These are phyloP conservation scores for Cladobotryum protrusum DNA, from an alignment of 2,329 filamentous ascomycete species.

Conservation along the genomic window DNA sequence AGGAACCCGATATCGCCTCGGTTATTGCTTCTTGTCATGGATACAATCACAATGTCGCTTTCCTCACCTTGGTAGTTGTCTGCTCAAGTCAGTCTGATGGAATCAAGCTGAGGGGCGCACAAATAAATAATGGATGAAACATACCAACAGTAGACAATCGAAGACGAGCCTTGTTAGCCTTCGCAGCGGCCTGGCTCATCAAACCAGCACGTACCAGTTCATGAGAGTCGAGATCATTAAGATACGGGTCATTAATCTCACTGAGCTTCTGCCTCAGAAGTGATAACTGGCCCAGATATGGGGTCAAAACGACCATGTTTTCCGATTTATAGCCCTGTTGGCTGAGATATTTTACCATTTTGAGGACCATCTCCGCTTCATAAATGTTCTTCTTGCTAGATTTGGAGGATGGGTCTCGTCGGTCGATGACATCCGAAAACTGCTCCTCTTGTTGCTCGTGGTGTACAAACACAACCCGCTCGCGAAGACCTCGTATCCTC, in stretches of 20 bases:
- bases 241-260: slow-evolving; percentile 53
- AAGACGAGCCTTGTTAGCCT: slow-evolving; percentile 45
- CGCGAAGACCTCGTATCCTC: slow-evolving; percentile 48
- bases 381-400: slow-evolving; percentile 55
- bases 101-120: not conserved
- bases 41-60: slow-evolving; percentile 63
- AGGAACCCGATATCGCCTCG: slow-evolving; percentile 66
- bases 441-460: slow-evolving; percentile 51
- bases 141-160: slow-evolving; percentile 64
- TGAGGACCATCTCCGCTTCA: slow-evolving; percentile 61
- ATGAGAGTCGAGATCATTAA: slow-evolving; percentile 62
- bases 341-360: slow-evolving; percentile 57
- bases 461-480: slow-evolving; percentile 60
- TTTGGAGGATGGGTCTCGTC: slow-evolving; percentile 41
- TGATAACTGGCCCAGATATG: slow-evolving; percentile 64
- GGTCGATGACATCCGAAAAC: slow-evolving; percentile 37
- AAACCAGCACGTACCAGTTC: slow-evolving; percentile 57
- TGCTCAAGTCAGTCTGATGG: slow-evolving; percentile 19
- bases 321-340: slow-evolving; percentile 65
- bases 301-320: slow-evolving; percentile 62
- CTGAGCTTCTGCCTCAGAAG: slow-evolving; percentile 48
- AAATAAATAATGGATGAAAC: slow-evolving; percentile 13
- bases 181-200: slow-evolving; percentile 45
- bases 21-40: slow-evolving; percentile 60
- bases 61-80: slow-evolving; percentile 79